These are phyloP conservation scores for Aspergillus terreus DNA, from an alignment of 2,329 filamentous ascomycete species.

Conservation along the genomic window DNA sequence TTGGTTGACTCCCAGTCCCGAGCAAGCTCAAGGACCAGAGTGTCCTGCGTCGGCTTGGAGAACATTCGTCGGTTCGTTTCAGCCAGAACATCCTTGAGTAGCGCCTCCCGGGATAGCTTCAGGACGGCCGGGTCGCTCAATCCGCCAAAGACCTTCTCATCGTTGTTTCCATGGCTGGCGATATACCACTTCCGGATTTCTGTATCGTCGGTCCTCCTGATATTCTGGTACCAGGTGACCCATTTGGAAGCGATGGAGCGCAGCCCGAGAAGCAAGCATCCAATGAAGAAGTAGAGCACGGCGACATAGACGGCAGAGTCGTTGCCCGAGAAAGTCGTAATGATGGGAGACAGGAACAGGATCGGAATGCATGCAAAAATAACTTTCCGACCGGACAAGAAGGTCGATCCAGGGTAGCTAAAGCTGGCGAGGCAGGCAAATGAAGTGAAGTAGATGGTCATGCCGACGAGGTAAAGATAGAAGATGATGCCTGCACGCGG, in stretches of 20 bases:
- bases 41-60: slow-evolving; percentile 41
- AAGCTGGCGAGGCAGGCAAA: slow-evolving; percentile 53
- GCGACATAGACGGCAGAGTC: slow-evolving; percentile 56
- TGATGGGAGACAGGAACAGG: slow-evolving; percentile 54
- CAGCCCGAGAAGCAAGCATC: slow-evolving; percentile 50
- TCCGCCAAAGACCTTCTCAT: slow-evolving; percentile 40
- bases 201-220: slow-evolving; percentile 37
- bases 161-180: slow-evolving; percentile 26
- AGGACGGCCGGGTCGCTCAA: slow-evolving; percentile 49
- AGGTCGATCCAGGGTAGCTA: slow-evolving; percentile 53
- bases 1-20: slow-evolving; percentile 51
- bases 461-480: slow-evolving; percentile 55
- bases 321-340: slow-evolving; percentile 52
- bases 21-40: slow-evolving; percentile 49
- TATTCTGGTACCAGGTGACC: slow-evolving; percentile 52
- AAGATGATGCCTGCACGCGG: slow-evolving; percentile 53
- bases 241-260: slow-evolving; percentile 55
- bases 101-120: slow-evolving; percentile 44
- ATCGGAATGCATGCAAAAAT: slow-evolving; percentile 56
- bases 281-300: slow-evolving; percentile 53
- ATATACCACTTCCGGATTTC: slow-evolving; percentile 41
- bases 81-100: slow-evolving; percentile 44
- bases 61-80: slow-evolving; percentile 45
- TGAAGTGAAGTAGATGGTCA: slow-evolving; percentile 58
- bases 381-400: slow-evolving; percentile 55